Evolutionary conservation across 257 asterid species (phyloP), one percentile per base, ranked within the genome.

Genomic region (Scutellaria galericulata): DNA sequence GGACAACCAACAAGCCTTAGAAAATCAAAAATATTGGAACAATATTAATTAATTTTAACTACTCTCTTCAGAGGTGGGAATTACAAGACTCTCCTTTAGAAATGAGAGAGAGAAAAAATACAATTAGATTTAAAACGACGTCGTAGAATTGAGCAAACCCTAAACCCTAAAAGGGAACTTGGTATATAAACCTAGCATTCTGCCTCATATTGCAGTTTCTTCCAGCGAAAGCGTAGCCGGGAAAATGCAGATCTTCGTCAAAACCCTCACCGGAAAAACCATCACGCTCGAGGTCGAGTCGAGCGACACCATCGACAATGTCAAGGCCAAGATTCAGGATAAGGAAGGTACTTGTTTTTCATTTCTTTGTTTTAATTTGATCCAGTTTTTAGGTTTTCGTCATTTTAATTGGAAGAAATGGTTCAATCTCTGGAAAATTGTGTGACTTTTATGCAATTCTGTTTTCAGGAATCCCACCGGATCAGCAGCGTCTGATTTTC

Each of bases 241-340:
- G 48, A 24, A 82, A 56, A 87, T 88, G 94, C 91, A 87, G 89
- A 85, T 87, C 81, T 88, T 88, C 78, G 94, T 86, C 31, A 88
- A 87, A 83, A 88, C 94, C 51, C 89, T 88, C 20, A 86, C 94
- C 40, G 94, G 91, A 1, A 88, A 86, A 54, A 88, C 94, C 46
- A 88, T 88, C 64, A 88, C 94, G 72, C 94, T 88, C 77, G 91
- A 88, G 79, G 89, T 88, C 13, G 91, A 86, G 70, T 88, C 91
- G 67, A 88, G 94, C 73, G 91, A 88, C 64, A 88, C 94, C 37
- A 86, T 88, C 65, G 94, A 88, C 71, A 88, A 88, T 84, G 91
- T 86, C 63, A 88, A 88, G 82, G 83, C 89, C 55, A 88, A 88
- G 87, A 88, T 88, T 64, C 94, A 88, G 71, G 94, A 88, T 76